Conservation (phyloP, 2,329 filamentous ascomycete genomes). For the Epichloe baconii region DNA sequence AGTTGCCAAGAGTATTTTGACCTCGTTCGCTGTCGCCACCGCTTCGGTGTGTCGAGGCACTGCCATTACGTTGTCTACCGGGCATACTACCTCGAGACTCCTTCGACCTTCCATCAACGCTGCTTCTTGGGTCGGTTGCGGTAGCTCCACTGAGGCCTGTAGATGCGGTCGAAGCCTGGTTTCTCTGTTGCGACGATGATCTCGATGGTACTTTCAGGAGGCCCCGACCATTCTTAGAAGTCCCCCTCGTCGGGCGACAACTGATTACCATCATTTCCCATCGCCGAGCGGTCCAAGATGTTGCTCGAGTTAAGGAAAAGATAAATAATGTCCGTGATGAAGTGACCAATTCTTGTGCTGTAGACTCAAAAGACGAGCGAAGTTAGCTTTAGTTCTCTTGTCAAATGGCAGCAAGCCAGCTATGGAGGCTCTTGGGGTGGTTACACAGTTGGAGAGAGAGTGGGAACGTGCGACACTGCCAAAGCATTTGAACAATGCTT, state of each 20-base stretch:
- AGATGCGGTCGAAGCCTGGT: constrained; percentile 45
- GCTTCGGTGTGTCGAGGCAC: constrained; percentile 51
- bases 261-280: constrained; percentile 30
- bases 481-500: neutral
- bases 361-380: neutral
- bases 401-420: neutral
- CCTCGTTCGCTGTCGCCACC: constrained; percentile 39
- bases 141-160: constrained; percentile 49
- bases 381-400: neutral
- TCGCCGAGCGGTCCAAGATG: constrained; percentile 21
- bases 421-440: neutral
- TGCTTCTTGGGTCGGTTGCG: constrained; percentile 45
- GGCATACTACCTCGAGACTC: constrained; percentile 52
- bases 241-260: constrained; percentile 28
- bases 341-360: neutral
- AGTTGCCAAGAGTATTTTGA: constrained; percentile 31
- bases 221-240: constrained; percentile 35
- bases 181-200: constrained; percentile 46
- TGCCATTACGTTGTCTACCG: constrained; percentile 51
- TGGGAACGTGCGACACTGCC: neutral
- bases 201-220: constrained; percentile 47
- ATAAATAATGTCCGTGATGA: constrained; percentile 7
- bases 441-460: neutral
- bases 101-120: constrained; percentile 50
- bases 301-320: constrained; percentile 15